Base-by-base conservation (phyloP, 2,329 filamentous ascomycete genomes). In the Tolypocladium tropicale region DNA sequence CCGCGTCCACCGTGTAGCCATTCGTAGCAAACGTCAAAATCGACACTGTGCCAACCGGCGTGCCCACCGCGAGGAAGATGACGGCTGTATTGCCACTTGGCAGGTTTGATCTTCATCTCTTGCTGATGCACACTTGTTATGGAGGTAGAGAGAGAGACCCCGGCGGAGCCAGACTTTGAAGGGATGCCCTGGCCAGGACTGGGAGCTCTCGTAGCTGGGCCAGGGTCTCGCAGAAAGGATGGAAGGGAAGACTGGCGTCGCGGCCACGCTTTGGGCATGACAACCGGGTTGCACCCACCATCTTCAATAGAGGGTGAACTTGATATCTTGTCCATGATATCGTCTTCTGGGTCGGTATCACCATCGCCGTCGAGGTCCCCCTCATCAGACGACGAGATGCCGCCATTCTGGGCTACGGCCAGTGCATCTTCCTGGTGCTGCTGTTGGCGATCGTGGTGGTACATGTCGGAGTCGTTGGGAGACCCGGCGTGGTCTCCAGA, bases 271-370 rank as follows among this genome's bases (percentile, higher is more conserved):
- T 59, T 67, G 53, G 70, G 67, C 63, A 72, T 66, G 59, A 63
- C 58, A 63, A 64, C 61, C 53, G 67, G 68, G 74, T 72, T 74
- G 76, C 78, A 94, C 91, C 81, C 85, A 99, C 93, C 93, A 87
- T 97, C 93, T 79, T 95, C 91, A 73, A 99, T 99, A 65, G 93
- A 97, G 69, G 94, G 94, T 66, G 93, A 97, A 73, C 92, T 97
- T 66, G 93, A 97, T 63, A 99, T 96, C 74, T 94, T 94, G 77
- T 97, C 94, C 88, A 95, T 90, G 85, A 96, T 85, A 72, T 97
- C 93, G 73, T 96, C 79, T 67, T 95, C 91, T 70, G 91, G 75
- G 65, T 89, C 82, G 63, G 89, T 88, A 58, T 89, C 88, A 53
- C 55, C 59, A 52, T 83, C 84, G 61, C 83, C 82, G 63, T 87